Evolutionary conservation across 345 rosid species (phyloP), one percentile per base, ranked within the genome.

Genomic region (Mallotus nudiflorus): DNA sequence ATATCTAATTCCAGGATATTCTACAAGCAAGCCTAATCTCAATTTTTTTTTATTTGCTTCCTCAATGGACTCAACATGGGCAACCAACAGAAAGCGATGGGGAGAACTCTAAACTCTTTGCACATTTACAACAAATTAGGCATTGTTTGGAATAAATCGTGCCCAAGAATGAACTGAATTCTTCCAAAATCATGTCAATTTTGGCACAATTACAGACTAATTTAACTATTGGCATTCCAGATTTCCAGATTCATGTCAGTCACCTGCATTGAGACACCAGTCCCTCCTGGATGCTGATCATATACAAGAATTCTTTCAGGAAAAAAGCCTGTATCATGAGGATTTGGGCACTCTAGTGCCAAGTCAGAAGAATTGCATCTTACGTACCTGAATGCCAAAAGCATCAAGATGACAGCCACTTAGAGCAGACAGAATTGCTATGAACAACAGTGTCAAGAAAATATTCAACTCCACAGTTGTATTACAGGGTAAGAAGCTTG

Each of bases 221-320:
- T 35, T 51, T n/a, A 44, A 44, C 27, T 9, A 2, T n/a, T n/a
- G 37, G 6, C 37, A 33, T 33, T 33, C 37, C 28, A n/a, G 57
- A 53, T 59, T 37, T 62, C 56, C 28, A 52, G 42, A 59, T 72
- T 45, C 62, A 57, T 19, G 59, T 48, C 29, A 50, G 68, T 73
- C 67, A 88, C 98, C 91, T 93, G 91, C 74, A 73, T 75, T 59
- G 93, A 82, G 78, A 94, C 85, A 73, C 97, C 97, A 62, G 96
- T 90, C 73, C 96, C 98, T 75, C 97, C 97, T 35, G 86, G 96
- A 86, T 88, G 95, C 78, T 83, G 87, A 73, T 94, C 98, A 66
- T 94, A 91, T 69, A 94, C 70, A 50, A 91, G 91, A 71, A 94
- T 91, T 69, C 98, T 89, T 73, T 77, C 82, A 12, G 90, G 88